A percentile compares a stretch with the other conserved stretches of the same genome.
phyloP scores from a whole-genome alignment of 2,329 filamentous ascomycete species.

The Thermochaetoides dissita region DNA sequence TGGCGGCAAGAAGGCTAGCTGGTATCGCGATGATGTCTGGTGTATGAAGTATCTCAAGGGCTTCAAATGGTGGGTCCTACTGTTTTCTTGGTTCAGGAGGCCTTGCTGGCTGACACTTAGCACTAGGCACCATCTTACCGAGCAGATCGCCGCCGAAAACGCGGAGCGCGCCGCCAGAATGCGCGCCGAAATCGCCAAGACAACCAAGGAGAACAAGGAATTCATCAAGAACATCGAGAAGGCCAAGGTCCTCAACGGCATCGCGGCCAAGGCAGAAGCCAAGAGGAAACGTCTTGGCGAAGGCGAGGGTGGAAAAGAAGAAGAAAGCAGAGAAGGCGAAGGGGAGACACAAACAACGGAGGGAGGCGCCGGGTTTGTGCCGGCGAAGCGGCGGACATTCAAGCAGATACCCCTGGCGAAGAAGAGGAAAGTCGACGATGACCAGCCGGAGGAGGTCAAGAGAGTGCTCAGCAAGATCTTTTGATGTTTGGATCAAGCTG shows the following conservation, averaged over 20 bases:
- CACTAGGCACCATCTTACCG: slow-evolving; percentile 19
- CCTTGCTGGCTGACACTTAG: neutral
- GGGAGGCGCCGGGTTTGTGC: no score
- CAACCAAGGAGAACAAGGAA: slow-evolving; percentile 65
- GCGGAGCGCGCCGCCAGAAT: slow-evolving; percentile 63
- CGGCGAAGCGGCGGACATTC: slow-evolving; percentile 39
- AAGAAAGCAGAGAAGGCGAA: slow-evolving; percentile 19
- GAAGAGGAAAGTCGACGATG: slow-evolving; percentile 34
- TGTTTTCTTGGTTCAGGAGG: no score
- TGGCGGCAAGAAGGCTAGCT: slow-evolving; percentile 70
- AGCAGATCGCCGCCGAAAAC: slow-evolving; percentile 70
- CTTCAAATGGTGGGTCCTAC: slow-evolving; percentile 56
- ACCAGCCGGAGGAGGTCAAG: slow-evolving; percentile 42
- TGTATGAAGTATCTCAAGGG: slow-evolving; percentile 68
- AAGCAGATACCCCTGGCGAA: slow-evolving; percentile 49
- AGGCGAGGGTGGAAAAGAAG: slow-evolving; percentile 21
- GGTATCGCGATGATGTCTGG: slow-evolving; percentile 80
- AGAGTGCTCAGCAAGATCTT: slow-evolving; percentile 53
- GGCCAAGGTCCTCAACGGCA: slow-evolving; percentile 65
- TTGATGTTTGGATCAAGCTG: slow-evolving; percentile 18
- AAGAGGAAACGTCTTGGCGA: slow-evolving; percentile 20
- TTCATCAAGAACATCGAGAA: slow-evolving; percentile 69
- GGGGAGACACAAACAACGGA: neutral
- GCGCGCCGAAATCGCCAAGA: slow-evolving; percentile 62
- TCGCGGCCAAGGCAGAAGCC: slow-evolving; percentile 45